These are phyloP conservation scores for Penicillium cataractarum DNA, from an alignment of 495 filamentous ascomycete species.

Conservation along the genomic window DNA sequence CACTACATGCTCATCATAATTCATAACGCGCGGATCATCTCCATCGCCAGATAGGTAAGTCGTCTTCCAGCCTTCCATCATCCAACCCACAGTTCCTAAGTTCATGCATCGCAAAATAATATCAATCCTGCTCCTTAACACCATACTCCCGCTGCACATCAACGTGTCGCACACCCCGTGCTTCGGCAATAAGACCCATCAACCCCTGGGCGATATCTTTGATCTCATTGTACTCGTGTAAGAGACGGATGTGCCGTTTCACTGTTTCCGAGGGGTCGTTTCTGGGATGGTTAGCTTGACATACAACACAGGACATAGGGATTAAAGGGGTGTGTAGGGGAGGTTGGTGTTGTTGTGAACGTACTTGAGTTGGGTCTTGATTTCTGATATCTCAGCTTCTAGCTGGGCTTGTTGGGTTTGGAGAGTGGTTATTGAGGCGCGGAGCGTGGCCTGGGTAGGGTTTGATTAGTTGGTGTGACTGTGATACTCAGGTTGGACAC, in stretches of 20 bases:
- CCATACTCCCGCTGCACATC: conserved; percentile 66
- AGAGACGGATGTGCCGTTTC: conserved; percentile 64
- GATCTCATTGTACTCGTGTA: conserved; percentile 81
- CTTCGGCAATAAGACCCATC: conserved; percentile 74
- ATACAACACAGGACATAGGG: no score
- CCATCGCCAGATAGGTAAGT: background rate
- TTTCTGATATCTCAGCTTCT: conserved; percentile 36
- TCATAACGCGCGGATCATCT: no score
- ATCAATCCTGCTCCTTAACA: conserved; percentile 38
- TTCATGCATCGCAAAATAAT: background rate
- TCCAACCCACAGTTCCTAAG: no score
- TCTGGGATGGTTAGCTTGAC: conserved; percentile 16
- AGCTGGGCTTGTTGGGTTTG: conserved; percentile 36
- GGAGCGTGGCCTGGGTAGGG: conserved; percentile 32
- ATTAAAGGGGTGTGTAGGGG: background rate
- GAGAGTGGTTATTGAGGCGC: conserved; percentile 39
- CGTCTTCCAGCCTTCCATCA: background rate
- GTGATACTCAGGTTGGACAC: background rate
- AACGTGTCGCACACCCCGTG: conserved; percentile 60
- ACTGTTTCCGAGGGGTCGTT: conserved; percentile 51
- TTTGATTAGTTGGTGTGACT: conserved; percentile 5
- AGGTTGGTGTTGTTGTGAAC: conserved; percentile 1
- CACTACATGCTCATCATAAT: no score
- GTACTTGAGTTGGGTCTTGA: conserved; percentile 43
- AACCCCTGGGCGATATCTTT: conserved; percentile 73